Evolutionary conservation across 1,284 basidiomycete species (phyloP).

Genomic region (Phenoliferia sp.): DNA sequence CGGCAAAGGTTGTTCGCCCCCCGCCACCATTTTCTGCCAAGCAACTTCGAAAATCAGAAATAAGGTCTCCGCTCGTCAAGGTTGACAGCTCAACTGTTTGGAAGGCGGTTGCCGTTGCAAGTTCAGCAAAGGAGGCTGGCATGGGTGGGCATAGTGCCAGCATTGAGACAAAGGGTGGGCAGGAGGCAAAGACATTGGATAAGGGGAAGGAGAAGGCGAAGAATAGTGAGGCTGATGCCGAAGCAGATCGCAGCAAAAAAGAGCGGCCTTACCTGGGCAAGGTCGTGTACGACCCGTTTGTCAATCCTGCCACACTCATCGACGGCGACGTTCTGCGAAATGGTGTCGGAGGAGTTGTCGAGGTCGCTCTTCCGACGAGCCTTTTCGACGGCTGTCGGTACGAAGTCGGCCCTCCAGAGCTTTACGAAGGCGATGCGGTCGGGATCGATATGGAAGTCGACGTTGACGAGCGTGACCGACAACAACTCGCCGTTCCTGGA

Average conservation of each 20-base stretch:
- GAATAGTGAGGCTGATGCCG: background rate
- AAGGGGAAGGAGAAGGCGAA: background rate
- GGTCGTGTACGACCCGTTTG: slow-evolving; percentile 31
- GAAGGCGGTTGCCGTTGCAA: background rate
- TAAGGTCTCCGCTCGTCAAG: slow-evolving; percentile 20
- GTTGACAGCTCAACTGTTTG: slow-evolving; percentile 19
- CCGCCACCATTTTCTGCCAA: slow-evolving; percentile 19
- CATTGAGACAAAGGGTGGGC: background rate
- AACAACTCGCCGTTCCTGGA: slow-evolving; percentile 4
- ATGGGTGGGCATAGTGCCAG: background rate
- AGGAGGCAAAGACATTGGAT: background rate
- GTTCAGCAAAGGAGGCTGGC: background rate
- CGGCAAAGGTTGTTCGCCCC: background rate
- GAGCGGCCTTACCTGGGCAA: slow-evolving; percentile 23
- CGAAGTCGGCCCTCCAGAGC: slow-evolving; percentile 5
- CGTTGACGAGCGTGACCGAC: background rate
- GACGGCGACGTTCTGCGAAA: slow-evolving; percentile 26
- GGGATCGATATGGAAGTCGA: background rate
- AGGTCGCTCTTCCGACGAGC: slow-evolving; percentile 28
- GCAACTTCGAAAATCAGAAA: slow-evolving; percentile 12
- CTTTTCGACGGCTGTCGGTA: slow-evolving; percentile 9
- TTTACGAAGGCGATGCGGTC: background rate
- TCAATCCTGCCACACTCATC: slow-evolving; percentile 26
- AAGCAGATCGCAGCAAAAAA: background rate
- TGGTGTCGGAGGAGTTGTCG: slow-evolving; percentile 29